Percentiles rank a stretch among this genome's conserved stretches.
These are phyloP conservation scores for Cyclotella sp. DNA, from an alignment of 108 stramenopile genomes.

Conservation along the genomic window DNA sequence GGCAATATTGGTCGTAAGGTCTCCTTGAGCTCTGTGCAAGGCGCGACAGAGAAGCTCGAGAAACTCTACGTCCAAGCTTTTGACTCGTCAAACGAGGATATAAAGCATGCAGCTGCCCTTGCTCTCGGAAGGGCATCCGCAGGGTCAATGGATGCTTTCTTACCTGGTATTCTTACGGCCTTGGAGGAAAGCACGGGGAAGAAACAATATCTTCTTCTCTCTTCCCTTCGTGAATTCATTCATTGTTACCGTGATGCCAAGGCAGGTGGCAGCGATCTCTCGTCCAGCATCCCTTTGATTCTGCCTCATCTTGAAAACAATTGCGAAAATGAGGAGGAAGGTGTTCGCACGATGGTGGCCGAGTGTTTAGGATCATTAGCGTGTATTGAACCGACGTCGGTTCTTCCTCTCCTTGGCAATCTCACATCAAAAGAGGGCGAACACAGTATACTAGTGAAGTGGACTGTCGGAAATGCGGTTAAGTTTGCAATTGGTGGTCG, in stretches of 20 bases:
- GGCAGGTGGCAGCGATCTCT: constrained; percentile 56
- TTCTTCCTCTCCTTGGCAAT: constrained; percentile 68
- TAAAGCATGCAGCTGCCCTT: constrained; percentile 94
- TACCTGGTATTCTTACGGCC: constrained; percentile 86
- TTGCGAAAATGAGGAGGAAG: constrained; percentile 85
- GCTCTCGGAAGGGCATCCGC: constrained; percentile 92
- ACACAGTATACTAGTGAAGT: constrained; percentile 67
- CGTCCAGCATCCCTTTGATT: constrained; percentile 66
- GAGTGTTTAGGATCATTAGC: constrained; percentile 94
- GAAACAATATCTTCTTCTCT: constrained; percentile 94
- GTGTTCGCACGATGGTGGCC: constrained; percentile 96
- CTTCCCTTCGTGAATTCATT: constrained; percentile 93
- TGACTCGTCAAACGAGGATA: constrained; percentile 86
- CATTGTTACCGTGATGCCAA: constrained; percentile 70
- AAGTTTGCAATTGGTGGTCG: constrained; percentile 89
- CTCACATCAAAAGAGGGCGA: constrained; percentile 48
- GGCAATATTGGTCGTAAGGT: constrained; percentile 92
- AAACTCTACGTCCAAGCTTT: constrained; percentile 76
- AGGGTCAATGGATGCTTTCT: constrained; percentile 78
- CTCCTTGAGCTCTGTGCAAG: constrained; percentile 66
- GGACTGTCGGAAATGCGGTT: constrained; percentile 89
- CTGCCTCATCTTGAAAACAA: constrained; percentile 86
- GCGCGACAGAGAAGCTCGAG: constrained; percentile 59
- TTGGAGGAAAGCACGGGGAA: constrained; percentile 78
- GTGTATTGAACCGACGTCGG: constrained; percentile 69